Conservation (phyloP, 2,329 filamentous ascomycete species). For the Chaetomiaceae sp. region DNA sequence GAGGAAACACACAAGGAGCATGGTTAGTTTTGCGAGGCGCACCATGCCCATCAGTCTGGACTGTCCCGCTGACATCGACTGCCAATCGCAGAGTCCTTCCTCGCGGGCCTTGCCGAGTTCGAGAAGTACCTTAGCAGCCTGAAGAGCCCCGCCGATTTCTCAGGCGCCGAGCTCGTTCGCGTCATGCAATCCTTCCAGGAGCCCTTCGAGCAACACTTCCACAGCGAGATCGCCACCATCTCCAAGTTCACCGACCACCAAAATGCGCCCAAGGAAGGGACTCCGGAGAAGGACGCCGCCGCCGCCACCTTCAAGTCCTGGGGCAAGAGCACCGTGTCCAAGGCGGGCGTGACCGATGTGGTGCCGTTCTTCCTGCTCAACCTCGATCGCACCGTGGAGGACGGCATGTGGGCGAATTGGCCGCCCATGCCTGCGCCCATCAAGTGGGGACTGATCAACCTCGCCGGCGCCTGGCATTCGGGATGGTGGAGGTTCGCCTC, state of each 20-base stretch:
- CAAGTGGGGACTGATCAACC: constrained; percentile 55
- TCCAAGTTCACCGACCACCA: constrained; percentile 45
- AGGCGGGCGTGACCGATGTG: constrained; percentile 54
- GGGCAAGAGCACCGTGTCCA: constrained; percentile 60
- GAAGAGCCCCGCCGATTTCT: constrained; percentile 38
- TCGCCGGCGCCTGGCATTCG: constrained; percentile 52
- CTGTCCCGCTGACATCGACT: background rate
- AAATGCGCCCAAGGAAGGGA: constrained; percentile 44
- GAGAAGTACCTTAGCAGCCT: constrained; percentile 46
- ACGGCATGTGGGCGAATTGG: constrained; percentile 57
- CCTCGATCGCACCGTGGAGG: constrained; percentile 54
- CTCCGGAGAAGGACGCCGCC: constrained; percentile 42
- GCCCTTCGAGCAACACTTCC: constrained; percentile 51
- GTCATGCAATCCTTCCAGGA: constrained; percentile 49
- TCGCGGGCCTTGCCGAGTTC: constrained; percentile 47
- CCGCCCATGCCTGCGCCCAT: constrained; percentile 59
- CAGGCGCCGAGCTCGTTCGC: constrained; percentile 39
- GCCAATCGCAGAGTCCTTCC: constrained; percentile 39
- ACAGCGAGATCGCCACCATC: constrained; percentile 51
- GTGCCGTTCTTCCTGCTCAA: constrained; percentile 63
- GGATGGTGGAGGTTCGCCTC: constrained; percentile 62
- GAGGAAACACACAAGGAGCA: constrained; percentile 51
- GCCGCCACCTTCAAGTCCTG: constrained; percentile 51
- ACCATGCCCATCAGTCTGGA: too few species aligned
- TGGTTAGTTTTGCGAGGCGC: constrained; percentile 32